Percentiles rank a stretch among this genome's conserved stretches.
These are phyloP conservation scores for Amaranthus palmeri DNA, from an alignment of 148 eudicot genomes.

Conservation along the genomic window DNA sequence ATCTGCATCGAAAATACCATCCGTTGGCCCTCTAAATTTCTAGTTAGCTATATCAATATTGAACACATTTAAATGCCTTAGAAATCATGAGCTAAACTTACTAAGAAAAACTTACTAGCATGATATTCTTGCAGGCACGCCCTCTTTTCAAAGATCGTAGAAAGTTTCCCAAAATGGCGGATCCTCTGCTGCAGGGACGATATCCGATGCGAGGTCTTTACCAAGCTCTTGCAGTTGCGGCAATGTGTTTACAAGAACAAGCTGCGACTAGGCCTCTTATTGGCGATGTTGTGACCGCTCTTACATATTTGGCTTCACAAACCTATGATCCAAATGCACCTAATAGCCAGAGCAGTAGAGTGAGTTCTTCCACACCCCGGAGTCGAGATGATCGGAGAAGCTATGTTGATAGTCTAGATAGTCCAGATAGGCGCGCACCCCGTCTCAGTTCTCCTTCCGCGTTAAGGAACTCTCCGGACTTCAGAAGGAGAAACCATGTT, in stretches of 20 bases:
- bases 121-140: constrained; percentile 59
- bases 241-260: constrained; percentile 98
- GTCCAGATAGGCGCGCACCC: constrained; percentile 47
- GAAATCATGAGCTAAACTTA: background rate
- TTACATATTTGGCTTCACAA: constrained; percentile 86
- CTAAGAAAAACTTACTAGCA: background rate
- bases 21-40: no score
- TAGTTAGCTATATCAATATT: no score
- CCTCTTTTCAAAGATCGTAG: constrained; percentile 92
- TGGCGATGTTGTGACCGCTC: constrained; percentile 92
- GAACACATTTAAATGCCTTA: no score
- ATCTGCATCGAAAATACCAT: no score
- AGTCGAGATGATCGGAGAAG: constrained; percentile 53
- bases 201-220: constrained; percentile 94
- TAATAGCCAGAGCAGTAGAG: constrained; percentile 45
- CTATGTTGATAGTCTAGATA: constrained; percentile 41
- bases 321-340: constrained; percentile 71
- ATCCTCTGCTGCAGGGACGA: constrained; percentile 81
- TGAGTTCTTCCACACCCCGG: constrained; percentile 53
- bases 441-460: constrained; percentile 60
- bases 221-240: constrained; percentile 98
- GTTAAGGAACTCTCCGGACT: constrained; percentile 66
- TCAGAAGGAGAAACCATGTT: constrained; percentile 47
- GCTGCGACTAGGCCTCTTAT: constrained; percentile 93
- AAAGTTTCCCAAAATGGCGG: constrained; percentile 97